Conservation (phyloP, 352 stramenopile genomes). For the Phytophthora citrophthora region DNA sequence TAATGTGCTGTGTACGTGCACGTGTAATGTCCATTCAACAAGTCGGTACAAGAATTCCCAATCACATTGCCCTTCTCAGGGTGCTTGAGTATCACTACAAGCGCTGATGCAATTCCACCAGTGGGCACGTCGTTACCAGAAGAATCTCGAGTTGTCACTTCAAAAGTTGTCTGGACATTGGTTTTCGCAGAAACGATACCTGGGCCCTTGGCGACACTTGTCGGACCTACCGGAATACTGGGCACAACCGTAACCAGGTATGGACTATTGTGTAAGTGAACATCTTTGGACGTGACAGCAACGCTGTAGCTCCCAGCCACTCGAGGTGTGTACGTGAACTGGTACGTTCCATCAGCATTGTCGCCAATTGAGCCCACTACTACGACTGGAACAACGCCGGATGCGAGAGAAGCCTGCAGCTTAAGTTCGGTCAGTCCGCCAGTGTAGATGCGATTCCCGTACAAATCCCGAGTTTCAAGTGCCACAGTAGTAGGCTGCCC, state of each 20-base stretch:
- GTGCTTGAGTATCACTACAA: conserved; percentile 51
- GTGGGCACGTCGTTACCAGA: conserved; percentile 57
- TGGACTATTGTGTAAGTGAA: conserved; percentile 65
- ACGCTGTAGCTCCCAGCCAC: conserved; percentile 54
- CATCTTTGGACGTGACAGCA: conserved; percentile 45
- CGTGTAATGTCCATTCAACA: conserved; percentile 63
- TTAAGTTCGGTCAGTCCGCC: conserved; percentile 33
- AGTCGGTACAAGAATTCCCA: conserved; percentile 50
- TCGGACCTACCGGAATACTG: conserved; percentile 46
- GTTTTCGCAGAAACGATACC: conserved; percentile 51
- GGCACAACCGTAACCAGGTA: conserved; percentile 61
- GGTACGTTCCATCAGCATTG: conserved; percentile 60
- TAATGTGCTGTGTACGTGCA: conserved; percentile 67
- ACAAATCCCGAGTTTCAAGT: conserved; percentile 58
- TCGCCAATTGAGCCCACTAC: conserved; percentile 43
- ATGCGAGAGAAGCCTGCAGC: conserved; percentile 50
- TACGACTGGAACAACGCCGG: conserved; percentile 24
- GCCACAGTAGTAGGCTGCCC: conserved; percentile 45
- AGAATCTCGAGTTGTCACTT: conserved; percentile 60
- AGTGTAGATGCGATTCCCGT: conserved; percentile 63
- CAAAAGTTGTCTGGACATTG: conserved; percentile 65
- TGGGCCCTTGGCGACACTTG: conserved; percentile 46
- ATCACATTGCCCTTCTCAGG: conserved; percentile 40
- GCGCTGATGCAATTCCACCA: conserved; percentile 41
- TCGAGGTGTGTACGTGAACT: conserved; percentile 51